phyloP scores from a whole-genome alignment of 768 basidiomycete genomes.

The Leccinum arenicola region DNA sequence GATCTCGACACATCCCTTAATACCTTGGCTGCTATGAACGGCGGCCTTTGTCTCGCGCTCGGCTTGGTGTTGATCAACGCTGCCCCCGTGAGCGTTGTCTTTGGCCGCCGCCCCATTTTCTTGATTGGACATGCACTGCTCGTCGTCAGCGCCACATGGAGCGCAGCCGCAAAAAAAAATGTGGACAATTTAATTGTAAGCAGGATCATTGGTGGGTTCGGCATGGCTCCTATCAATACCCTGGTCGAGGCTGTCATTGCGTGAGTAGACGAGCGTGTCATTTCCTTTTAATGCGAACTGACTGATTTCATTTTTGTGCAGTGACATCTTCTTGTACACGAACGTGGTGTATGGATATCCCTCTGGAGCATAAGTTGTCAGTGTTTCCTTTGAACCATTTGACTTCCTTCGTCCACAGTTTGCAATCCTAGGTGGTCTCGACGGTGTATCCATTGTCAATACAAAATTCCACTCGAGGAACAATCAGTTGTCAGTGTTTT shows the following conservation, averaged over 20 bases:
- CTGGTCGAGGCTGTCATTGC: not conserved
- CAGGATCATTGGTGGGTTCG: not conserved
- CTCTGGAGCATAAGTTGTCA: not conserved
- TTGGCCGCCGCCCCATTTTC: not conserved
- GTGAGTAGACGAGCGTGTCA: not conserved
- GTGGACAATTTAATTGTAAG: not conserved
- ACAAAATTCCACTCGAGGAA: no score
- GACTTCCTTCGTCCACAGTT: not conserved
- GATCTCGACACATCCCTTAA: no score
- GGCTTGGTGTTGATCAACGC: no score
- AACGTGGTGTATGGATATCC: not conserved
- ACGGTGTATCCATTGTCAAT: not conserved
- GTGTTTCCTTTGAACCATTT: not conserved
- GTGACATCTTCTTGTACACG: not conserved
- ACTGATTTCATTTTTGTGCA: not conserved
- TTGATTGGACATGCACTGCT: not conserved
- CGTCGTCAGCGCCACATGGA: not conserved
- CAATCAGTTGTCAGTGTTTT: no score
- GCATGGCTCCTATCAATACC: not conserved
- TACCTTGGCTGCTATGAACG: no score
- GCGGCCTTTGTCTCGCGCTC: no score
- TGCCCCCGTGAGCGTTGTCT: not conserved
- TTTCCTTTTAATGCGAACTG: no score
- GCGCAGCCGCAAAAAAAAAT: not conserved
- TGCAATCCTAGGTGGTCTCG: not conserved